Percentiles rank a stretch among this genome's conserved stretches.
Evolutionary conservation across 2,329 filamentous ascomycete genomes (phyloP).

Genomic region (Arthroderma sp.): DNA sequence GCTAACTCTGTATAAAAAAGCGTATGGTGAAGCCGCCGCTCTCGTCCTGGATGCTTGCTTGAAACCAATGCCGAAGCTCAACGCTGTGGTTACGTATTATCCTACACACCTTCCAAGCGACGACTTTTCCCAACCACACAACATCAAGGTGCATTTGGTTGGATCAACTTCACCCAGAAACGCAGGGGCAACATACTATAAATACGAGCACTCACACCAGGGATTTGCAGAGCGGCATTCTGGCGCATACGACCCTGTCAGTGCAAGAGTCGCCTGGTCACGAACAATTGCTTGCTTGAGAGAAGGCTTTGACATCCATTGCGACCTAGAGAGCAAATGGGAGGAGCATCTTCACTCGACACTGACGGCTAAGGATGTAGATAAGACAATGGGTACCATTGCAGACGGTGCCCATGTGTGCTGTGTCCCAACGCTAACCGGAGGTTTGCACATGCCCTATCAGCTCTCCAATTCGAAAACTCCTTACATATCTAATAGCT

Average conservation of each 20-base stretch:
- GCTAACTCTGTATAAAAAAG: constrained; percentile 22
- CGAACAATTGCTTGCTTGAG: constrained; percentile 48
- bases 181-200: constrained; percentile 36
- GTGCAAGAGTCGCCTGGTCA: constrained; percentile 55
- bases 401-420: constrained; percentile 16
- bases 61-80: constrained; percentile 44
- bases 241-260: constrained; percentile 52
- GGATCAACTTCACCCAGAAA: constrained; percentile 26
- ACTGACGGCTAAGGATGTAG: constrained; percentile 17
- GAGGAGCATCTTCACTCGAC: constrained; percentile 16
- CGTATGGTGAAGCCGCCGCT: constrained; percentile 49
- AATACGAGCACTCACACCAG: constrained; percentile 42
- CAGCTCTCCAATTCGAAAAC: background rate
- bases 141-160: constrained; percentile 46
- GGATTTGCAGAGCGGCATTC: constrained; percentile 62
- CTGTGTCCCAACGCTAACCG: constrained; percentile 23
- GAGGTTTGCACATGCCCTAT: constrained; percentile 16
- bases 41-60: constrained; percentile 45
- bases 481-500: background rate
- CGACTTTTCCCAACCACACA: constrained; percentile 19
- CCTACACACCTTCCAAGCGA: constrained; percentile 44
- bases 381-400: constrained; percentile 21
- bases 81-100: constrained; percentile 51
- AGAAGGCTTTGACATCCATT: constrained; percentile 41
- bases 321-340: constrained; percentile 20